A percentile compares a stretch with the other conserved stretches of the same genome.
Evolutionary conservation across 148 eudicot species (phyloP).

Genomic region (Silene latifolia): DNA sequence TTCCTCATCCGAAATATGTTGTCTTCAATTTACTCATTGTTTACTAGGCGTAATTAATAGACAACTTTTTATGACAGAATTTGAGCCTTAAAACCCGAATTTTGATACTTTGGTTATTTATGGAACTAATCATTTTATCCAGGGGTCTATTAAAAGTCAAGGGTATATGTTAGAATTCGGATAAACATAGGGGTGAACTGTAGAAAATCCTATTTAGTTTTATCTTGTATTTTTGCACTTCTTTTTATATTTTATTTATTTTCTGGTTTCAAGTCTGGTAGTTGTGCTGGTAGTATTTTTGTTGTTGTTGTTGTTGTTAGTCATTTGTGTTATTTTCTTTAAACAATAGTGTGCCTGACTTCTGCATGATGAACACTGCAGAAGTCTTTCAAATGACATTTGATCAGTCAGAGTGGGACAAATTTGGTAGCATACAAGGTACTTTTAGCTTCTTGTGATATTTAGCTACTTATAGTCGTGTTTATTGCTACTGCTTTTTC

Average conservation of each 20-base stretch:
- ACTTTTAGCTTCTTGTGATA: not conserved
- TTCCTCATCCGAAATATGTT: no score
- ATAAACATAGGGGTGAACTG: no score
- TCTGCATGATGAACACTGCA: slow-evolving; percentile 32
- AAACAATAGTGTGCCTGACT: slow-evolving; percentile 6
- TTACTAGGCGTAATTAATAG: no score
- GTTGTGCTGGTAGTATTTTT: not conserved
- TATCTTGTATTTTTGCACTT: no score
- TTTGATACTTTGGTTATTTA: no score
- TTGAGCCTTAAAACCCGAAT: no score
- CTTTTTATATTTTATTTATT: not conserved
- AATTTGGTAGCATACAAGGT: slow-evolving; percentile 62
- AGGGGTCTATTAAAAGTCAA: no score
- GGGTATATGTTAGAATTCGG: no score
- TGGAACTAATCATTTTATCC: no score
- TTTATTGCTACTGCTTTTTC: not conserved
- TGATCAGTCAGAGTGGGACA: slow-evolving; percentile 57
- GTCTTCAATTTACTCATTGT: no score
- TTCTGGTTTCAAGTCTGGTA: not conserved
- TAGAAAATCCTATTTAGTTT: no score
- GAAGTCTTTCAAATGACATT: slow-evolving; percentile 61
- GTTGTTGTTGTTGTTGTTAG: not conserved
- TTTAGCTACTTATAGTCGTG: not conserved
- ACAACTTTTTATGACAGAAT: no score
- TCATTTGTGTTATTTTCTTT: slow-evolving; percentile 9